Base-by-base conservation (phyloP, 129 eudicot species). In the Pulicaria dysenterica region DNA sequence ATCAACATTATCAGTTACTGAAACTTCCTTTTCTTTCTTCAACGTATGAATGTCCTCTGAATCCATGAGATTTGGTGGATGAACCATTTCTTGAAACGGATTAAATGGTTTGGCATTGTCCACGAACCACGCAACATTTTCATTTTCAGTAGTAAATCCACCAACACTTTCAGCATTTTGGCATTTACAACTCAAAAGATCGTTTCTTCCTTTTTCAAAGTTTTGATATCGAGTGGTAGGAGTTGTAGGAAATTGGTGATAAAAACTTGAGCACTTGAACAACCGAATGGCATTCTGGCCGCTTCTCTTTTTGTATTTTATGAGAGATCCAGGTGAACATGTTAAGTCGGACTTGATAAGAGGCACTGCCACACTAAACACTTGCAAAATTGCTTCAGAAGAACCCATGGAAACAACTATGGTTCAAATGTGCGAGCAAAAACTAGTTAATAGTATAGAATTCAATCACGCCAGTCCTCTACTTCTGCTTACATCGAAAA, bases 331-430 rank as follows among this genome's bases (percentile, higher is more conserved):
- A 60, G 79, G 62, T 74, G 73, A 57, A 63, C 31, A 55, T 11
- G 71, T 64, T 40, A 55, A 47, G 5, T 73, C 67, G 40, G 72
- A 70, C 72, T 72, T 82, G 4, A 65, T 41, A 70, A 55, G 75
- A 77, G 86, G 90, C 36, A 72, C 64, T 62, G 77, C 60, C 73
- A 81, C 84, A 50, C 67, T 61, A n/a, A 79, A 72, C 69, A 72
- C 78, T 69, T 72, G 95, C 48, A 83, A 61, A 7, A 80, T 57
- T 67, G 81, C 81, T 73, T 80, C 88, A 64, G 83, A 78, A 67
- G 86, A 75, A 3, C 67, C 83, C 90, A 88, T 88, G 57, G 14
- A 58, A 51, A 79, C 72, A 69, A 54, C 17, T 10, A 55, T 36
- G 5, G 1, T 24, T 44, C 45, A 70, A 56, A 47, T 12, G 31